phyloP scores from a whole-genome alignment of 805 yeast genomes.

The Candida tallmaniae region DNA sequence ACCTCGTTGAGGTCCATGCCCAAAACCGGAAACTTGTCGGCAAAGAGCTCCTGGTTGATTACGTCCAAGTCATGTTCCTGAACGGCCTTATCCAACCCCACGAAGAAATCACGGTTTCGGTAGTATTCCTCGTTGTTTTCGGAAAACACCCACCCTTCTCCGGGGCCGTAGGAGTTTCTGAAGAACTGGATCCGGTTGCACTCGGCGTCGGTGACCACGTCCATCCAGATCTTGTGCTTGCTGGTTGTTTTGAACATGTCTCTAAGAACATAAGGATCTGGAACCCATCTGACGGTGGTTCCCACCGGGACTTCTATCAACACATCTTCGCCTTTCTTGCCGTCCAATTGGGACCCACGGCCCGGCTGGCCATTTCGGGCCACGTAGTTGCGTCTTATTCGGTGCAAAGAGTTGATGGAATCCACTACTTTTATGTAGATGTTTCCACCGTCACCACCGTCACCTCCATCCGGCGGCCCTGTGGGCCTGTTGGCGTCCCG shows the following conservation, averaged over 20 bases:
- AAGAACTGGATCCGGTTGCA: conserved; percentile 42
- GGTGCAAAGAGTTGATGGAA: conserved; percentile 67
- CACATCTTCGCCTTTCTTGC: conserved; percentile 76
- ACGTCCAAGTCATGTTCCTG: conserved; percentile 57
- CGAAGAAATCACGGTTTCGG: conserved; percentile 60
- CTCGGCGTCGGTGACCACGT: conserved; percentile 3
- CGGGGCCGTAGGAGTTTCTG: conserved; percentile 59
- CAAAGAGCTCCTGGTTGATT: conserved; percentile 50
- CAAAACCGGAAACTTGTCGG: conserved; percentile 72
- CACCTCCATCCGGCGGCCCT: conserved; percentile 99
- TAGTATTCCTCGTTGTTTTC: conserved; percentile 74
- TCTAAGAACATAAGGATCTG: conserved; percentile 55
- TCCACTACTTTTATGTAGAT: conserved; percentile 78
- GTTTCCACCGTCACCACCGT: conserved; percentile 92
- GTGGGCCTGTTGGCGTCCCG: conserved; percentile 78
- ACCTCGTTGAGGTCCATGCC: conserved; percentile 71
- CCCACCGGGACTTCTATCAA: conserved; percentile 89
- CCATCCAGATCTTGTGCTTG: conserved; percentile 9
- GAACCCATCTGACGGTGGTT: conserved; percentile 80
- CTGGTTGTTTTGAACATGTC: conserved; percentile 16
- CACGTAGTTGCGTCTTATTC: conserved; percentile 57
- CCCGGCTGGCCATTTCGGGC: conserved; percentile 77
- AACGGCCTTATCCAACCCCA: conserved; percentile 58
- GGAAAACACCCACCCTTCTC: conserved; percentile 87
- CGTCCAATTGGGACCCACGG: conserved; percentile 73